Base-by-base conservation (phyloP, 495 filamentous ascomycete species). In the Daldinia bambusicola region DNA sequence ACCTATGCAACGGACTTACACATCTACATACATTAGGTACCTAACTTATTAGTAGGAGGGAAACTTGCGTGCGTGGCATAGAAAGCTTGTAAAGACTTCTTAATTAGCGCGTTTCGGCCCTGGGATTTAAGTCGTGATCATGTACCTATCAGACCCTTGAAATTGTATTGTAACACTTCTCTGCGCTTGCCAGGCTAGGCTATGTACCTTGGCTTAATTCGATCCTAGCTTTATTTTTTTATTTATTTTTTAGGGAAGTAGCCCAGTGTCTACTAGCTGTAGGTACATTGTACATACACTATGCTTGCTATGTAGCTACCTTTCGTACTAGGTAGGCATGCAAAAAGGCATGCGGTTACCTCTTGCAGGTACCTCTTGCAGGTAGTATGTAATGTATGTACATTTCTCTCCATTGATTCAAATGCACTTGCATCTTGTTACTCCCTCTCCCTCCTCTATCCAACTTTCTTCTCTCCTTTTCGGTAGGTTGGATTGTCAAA, bases 381-480 rank as follows among this genome's bases (percentile, higher is more conserved):
- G 26, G 26, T 3, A 26, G 18, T 48, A 48, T 52, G 60, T 31
- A 37, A 34, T 38, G 48, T 52, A 38, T n/a, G 48, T 63, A 38
- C 43, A 58, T 26, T 26, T 38, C 26, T 18, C 48, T 58, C 57
- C 45, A 64, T 69, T 64, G 55, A 50, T 45, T 51, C 36, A 64
- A 69, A 43, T 59, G 50, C 36, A 38, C 9, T 40, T 9, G 12
- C 26, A 31, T 20, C 3, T 36, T 36, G 5, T 10, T 36, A 20
- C 30, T 61, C 8, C 9, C 41, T 30, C n/a, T 30, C n/a, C 56
- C 34, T 34, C 20, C 30, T 36, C 16, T 12, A 57, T 66, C 66
- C 57, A 69, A 73, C 70, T 69, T 66, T 51, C 50, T 20, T 32
- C 70, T 55, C 52, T 73, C 70, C 70, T 73, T 69, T 38, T 61